A percentile compares a stretch with the other conserved stretches of the same genome.
Evolutionary conservation across 768 basidiomycete genomes (phyloP).

Genomic region (Auricularia heimuer): DNA sequence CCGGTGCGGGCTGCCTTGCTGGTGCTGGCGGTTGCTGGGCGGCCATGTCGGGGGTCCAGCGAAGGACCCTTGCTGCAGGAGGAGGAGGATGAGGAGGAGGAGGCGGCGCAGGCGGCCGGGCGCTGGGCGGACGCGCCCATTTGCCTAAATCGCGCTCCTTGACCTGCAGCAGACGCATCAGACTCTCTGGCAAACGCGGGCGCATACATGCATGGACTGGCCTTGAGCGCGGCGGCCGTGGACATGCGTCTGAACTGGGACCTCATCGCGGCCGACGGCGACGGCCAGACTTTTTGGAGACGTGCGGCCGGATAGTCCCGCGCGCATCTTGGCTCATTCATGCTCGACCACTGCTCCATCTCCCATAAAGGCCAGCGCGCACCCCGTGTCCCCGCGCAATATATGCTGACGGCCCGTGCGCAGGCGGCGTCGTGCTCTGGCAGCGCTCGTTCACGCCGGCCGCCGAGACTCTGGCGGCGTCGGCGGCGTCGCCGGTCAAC

Average conservation of each 20-base stretch:
- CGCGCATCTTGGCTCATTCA: slow-evolving; percentile 19
- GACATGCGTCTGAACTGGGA: neutral
- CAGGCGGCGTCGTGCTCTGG: slow-evolving; percentile 92
- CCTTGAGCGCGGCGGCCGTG: neutral
- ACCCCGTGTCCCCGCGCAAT: neutral
- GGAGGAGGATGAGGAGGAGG: neutral
- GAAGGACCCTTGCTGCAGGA: neutral
- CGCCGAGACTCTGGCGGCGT: slow-evolving; percentile 55
- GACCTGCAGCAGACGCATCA: neutral
- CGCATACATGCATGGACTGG: neutral
- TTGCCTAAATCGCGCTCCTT: neutral
- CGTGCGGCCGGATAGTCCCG: too few species aligned
- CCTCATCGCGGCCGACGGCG: neutral
- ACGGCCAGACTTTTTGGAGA: too few species aligned
- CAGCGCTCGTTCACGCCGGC: slow-evolving; percentile 90
- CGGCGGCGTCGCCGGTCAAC: slow-evolving; percentile 75
- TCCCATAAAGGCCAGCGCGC: slow-evolving; percentile 68
- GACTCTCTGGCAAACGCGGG: neutral
- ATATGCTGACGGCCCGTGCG: slow-evolving; percentile 2
- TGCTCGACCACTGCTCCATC: slow-evolving; percentile 95
- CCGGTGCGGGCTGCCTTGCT: too few species aligned
- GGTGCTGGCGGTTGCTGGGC: too few species aligned
- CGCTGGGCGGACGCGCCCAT: neutral
- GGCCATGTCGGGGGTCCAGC: neutral
- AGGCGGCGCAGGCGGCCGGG: neutral